These are phyloP conservation scores for Dalechampia spathulata DNA, from an alignment of 441 rosid genomes.

Conservation along the genomic window DNA sequence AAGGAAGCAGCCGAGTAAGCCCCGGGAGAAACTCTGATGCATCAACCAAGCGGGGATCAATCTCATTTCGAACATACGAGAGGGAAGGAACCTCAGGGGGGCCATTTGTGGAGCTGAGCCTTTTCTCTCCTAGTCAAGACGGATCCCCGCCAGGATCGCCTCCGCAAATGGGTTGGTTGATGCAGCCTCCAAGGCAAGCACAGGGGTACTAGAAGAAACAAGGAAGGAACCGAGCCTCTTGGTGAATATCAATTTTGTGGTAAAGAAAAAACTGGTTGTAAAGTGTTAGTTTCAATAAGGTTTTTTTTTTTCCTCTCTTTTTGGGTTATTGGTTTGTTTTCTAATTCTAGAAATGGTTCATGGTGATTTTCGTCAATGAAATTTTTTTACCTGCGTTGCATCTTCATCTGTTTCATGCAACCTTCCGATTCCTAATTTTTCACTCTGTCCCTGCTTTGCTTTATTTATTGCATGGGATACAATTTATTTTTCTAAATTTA, in stretches of 20 bases:
- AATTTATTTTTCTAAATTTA: too few species aligned
- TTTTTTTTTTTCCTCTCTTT: slow-evolving; percentile 31
- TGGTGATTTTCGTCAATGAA: slow-evolving; percentile 15
- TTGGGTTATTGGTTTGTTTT: slow-evolving; percentile 35
- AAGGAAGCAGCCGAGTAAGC: slow-evolving; percentile 41
- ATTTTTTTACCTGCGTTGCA: too few species aligned
- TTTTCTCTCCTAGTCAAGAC: slow-evolving; percentile 53
- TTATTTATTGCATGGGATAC: too few species aligned
- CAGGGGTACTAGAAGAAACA: slow-evolving; percentile 25
- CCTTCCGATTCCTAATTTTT: too few species aligned
- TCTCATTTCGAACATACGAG: slow-evolving; percentile 46
- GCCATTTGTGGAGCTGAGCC: slow-evolving; percentile 52
- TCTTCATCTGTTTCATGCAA: too few species aligned
- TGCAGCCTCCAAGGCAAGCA: slow-evolving; percentile 31
- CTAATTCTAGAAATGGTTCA: slow-evolving; percentile 21
- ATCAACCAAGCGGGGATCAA: slow-evolving; percentile 54
- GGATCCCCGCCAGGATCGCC: slow-evolving; percentile 50
- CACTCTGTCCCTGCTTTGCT: too few species aligned
- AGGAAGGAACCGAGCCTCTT: too few species aligned
- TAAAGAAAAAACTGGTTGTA: slow-evolving; percentile 43
- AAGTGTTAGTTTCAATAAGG: slow-evolving; percentile 55
- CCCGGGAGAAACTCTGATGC: slow-evolving; percentile 48
- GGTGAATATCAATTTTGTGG: slow-evolving; percentile 69
- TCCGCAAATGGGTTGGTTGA: slow-evolving; percentile 51
- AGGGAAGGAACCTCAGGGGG: slow-evolving; percentile 38